Evolutionary conservation across 2,329 filamentous ascomycete genomes (phyloP), one percentile per base, ranked within the genome.

Genomic region (Dissoconium aciculare): DNA sequence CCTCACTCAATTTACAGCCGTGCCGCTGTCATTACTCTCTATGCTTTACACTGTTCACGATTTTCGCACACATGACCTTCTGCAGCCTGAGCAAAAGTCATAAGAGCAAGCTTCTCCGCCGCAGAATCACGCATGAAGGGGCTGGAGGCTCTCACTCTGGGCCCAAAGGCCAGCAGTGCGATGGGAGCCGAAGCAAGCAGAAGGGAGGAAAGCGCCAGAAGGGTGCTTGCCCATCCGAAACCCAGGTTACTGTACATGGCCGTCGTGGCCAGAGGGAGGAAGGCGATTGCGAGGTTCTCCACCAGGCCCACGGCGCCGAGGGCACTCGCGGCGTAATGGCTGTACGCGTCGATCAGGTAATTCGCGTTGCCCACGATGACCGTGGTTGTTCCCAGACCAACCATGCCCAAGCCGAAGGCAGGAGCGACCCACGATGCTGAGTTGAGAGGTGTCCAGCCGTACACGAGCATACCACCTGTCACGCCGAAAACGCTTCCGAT

Each of bases 261-360:
- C 31, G 56, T 53, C 5, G 58, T 55, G 0, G 59, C 59, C 11
- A 66, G 40, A 2, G 60, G 60, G 17, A 65, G 40, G 25, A 63
- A 61, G 0, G 59, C 62, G 0, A 58, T 55, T 19, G 60, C 56
- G 0, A 54, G 32, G 33, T 66, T 66, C 37, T 64, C 59, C 4
- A 57, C 51, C 14, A 64, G 50, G 0, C 53, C 56, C 2, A 59
- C 53, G 0, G 58, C 61, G 1, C 56, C 58, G 6, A 63, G 50
- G 0, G 60, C 59, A 17, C 56, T 62, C 0, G 55, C 61, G 3
- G 62, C 59, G 37, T 45, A 50, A 2, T 38, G 41, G 2, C 55
- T 53, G 36, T 68, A 69, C 2, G 59, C 53, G 41, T 68, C 65
- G 2, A 61, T 55, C 10, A 67, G 48, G 30, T 69, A 69, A 33